These are phyloP conservation scores for Actinidia arguta DNA, from an alignment of 179 eudicot species.

Conservation along the genomic window DNA sequence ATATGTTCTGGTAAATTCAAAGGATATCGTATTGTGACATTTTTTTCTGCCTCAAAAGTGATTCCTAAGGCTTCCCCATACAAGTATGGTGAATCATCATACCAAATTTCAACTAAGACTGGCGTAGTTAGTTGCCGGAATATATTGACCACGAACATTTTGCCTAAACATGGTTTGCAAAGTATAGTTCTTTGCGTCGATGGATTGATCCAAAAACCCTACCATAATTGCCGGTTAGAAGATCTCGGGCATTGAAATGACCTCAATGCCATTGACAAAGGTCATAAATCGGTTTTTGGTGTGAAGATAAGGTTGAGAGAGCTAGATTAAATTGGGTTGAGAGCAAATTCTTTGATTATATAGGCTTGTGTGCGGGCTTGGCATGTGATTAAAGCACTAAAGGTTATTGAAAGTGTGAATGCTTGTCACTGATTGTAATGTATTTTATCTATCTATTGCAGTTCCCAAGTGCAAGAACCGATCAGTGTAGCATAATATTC, in stretches of 20 bases:
- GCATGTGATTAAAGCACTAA: slow-evolving; percentile 41
- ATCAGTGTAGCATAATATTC: too few species aligned
- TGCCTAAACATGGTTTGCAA: slow-evolving; percentile 63
- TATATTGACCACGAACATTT: slow-evolving; percentile 74
- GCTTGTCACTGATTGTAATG: too few species aligned
- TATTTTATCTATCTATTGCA: too few species aligned
- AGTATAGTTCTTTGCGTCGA: slow-evolving; percentile 13
- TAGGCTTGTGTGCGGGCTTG: slow-evolving; percentile 38
- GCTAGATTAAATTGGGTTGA: slow-evolving; percentile 15
- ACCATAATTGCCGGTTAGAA: slow-evolving; percentile 23
- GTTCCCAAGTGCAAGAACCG: too few species aligned
- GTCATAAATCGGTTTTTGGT: slow-evolving; percentile 31
- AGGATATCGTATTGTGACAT: slow-evolving; percentile 36
- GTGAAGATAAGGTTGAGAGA: slow-evolving; percentile 34
- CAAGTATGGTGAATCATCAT: slow-evolving; percentile 69
- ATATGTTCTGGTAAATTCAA: slow-evolving; percentile 26
- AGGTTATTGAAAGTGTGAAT: slow-evolving; percentile 41
- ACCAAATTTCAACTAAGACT: slow-evolving; percentile 71
- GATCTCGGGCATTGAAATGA: slow-evolving; percentile 43
- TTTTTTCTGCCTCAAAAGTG: slow-evolving; percentile 40
- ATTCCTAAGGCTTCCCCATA: slow-evolving; percentile 60
- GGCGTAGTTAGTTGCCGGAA: slow-evolving; percentile 53
- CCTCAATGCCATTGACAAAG: slow-evolving; percentile 51
- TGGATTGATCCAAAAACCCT: slow-evolving; percentile 21
- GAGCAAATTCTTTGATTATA: slow-evolving; percentile 38